Evolutionary conservation across 768 basidiomycete genomes (phyloP), one percentile per base, ranked within the genome.

Genomic region (Amanita rubescens): DNA sequence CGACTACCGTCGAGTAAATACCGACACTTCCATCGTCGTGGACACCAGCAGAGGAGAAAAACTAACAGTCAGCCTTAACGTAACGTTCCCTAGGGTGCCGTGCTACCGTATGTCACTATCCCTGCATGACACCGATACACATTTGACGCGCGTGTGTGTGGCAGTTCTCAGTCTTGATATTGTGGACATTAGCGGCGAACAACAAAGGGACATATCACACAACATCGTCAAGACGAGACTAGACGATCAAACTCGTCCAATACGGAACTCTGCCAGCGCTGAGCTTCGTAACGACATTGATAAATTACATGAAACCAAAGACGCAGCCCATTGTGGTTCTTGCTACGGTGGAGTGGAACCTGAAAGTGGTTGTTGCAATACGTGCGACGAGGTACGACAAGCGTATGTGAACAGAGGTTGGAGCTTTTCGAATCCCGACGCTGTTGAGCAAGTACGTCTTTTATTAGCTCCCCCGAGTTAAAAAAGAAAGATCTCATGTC

Each of bases 111-210:
- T 74, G 94, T 79, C 27, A 15, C 53, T 11, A 27, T 22, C 30
- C 33, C 44, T 47, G 1, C 46, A 49, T 58, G 25, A 44, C 22
- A 6, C 54, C 30, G 39, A 30, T 3, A 25, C 41, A 55, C 51
- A 57, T 27, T 9, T 25, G 37, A 60, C 55, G 51, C 57, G 27
- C 49, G 34, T 7, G 15, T 44, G 19, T n/a, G n/a, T n/a, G n/a
- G n/a, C 62, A 99, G 95, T 99, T 44, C 79, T 99, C 51, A 94
- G 91, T 65, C 71, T 98, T 50, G 96, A 99, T 69, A 84, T 98
- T 49, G 94, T 97, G 90, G 96, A 99, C 64, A 96, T 99, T 55
- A 91, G 89, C 55, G 96, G 96, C 24, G 96, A 97, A 74, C 82
- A 87, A 25, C 95, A 97, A 66, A 78, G 87, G 55, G 92, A 97